Evolutionary conservation across 1,284 basidiomycete species (phyloP), one percentile per base, ranked within the genome.

Genomic region (Fistulina hepatica): DNA sequence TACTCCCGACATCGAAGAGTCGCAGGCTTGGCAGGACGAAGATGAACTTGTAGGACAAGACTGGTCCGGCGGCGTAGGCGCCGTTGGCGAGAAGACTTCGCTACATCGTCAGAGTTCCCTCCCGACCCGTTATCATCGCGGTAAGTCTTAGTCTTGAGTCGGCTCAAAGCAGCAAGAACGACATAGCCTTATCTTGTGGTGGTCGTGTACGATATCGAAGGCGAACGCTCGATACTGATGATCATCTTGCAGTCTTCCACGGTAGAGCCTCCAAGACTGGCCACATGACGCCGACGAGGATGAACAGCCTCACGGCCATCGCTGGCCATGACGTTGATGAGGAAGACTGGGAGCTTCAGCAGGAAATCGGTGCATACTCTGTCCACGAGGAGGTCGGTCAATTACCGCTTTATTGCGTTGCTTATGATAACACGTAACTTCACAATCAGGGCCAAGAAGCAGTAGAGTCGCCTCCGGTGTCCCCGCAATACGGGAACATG

Each of bases 311-410:
- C 36, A 71, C 78, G 27, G 79, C 79, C 39, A 88, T 88, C 56
- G 73, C 80, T 36, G 83, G 83, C 32, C 81, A 84, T 50, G 82
- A 85, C 49, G 81, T 76, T 48, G 82, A 86, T 44, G 83, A 88
- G 55, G 83, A 85, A 47, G 79, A 82, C 43, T 88, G 84, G 83
- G 81, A 83, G 10, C 28, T 31, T 9, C 28, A 31, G 54, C 63
- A 67, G 30, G 75, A 76, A 23, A 68, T 78, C 52, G 67, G 66
- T 11, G 74, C 71, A 44, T 53, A 59, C 39, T 52, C 65, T 56
- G 58, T 73, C 46, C 76, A 81, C 32, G 80, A 80, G 26, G 78
- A 77, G 60, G 78, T 79, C 44, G 52, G 53, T 50, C 25, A 28
- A 44, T 38, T 46, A 36, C 13, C 27, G 9, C 34, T 45, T 23